Evolutionary conservation across 768 basidiomycete genomes (phyloP).

Genomic region (Tulasnella sp.): DNA sequence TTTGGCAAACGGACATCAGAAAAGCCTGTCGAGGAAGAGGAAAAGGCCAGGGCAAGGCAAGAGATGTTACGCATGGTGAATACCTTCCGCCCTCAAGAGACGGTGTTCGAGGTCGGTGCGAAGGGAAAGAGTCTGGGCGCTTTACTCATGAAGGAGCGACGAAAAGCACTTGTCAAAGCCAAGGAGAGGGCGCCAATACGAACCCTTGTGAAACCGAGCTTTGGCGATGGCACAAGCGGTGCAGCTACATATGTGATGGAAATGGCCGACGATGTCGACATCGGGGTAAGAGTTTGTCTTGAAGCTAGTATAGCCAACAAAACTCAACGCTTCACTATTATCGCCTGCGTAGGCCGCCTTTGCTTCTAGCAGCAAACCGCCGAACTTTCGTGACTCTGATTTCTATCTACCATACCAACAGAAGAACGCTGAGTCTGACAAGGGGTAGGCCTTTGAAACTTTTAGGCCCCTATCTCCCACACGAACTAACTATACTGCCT

Average conservation of each 20-base stretch:
- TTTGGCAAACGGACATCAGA: slow-evolving; percentile 27
- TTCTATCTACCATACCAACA: slow-evolving; percentile 92
- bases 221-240: neutral
- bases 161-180: slow-evolving; percentile 66
- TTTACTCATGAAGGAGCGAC: slow-evolving; percentile 77
- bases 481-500: neutral
- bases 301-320: slow-evolving; percentile 33
- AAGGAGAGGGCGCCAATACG: slow-evolving; percentile 30
- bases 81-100: slow-evolving; percentile 77
- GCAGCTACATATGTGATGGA: slow-evolving; percentile 37
- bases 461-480: neutral
- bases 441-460: slow-evolving; percentile 53
- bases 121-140: slow-evolving; percentile 55
- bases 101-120: slow-evolving; percentile 79
- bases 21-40: slow-evolving; percentile 29
- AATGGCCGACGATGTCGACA: slow-evolving; percentile 72
- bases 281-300: slow-evolving; percentile 29
- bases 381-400: slow-evolving; percentile 61
- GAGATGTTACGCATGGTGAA: slow-evolving; percentile 63
- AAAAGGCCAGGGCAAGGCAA: slow-evolving; percentile 45
- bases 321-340: neutral
- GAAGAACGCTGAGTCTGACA: slow-evolving; percentile 76
- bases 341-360: slow-evolving; percentile 48
- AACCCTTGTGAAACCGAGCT: neutral
- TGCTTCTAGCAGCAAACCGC: slow-evolving; percentile 41